Evolutionary conservation across 139 green algal species (phyloP).

Genomic region (Coelastrella sp.): DNA sequence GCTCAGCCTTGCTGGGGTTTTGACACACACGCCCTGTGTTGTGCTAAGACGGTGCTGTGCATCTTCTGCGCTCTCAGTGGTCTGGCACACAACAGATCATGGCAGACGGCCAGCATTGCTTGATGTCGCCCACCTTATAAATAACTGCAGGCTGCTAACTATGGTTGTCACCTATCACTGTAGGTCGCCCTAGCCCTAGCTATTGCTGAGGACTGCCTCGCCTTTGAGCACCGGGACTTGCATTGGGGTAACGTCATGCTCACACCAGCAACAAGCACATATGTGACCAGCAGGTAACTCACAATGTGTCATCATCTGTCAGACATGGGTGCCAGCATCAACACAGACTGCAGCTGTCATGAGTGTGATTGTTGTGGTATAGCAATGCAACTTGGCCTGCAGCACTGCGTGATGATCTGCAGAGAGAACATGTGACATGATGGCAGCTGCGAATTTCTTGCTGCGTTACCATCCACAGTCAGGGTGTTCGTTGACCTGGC

Average conservation of each 20-base stretch:
- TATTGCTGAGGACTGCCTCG: constrained; percentile 84
- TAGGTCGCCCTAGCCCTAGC: constrained; percentile 86
- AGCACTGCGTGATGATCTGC: not conserved
- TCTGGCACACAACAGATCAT: not conserved
- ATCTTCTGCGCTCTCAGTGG: too few species aligned
- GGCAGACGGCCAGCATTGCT: not conserved
- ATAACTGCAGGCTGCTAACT: not conserved
- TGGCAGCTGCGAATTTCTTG: not conserved
- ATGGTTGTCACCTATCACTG: not conserved
- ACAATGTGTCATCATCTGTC: not conserved
- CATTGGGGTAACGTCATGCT: constrained; percentile 73
- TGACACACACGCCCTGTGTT: too few species aligned
- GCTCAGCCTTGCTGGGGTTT: too few species aligned
- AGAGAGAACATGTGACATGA: not conserved
- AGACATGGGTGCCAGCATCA: not conserved
- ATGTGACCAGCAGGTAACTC: not conserved
- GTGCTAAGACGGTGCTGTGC: too few species aligned
- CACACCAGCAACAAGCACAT: constrained; percentile 16
- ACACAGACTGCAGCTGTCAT: not conserved
- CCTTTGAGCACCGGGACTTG: constrained; percentile 99
- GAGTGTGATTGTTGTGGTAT: not conserved
- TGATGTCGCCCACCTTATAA: not conserved
- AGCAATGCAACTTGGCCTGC: not conserved
- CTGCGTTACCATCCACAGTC: not conserved
- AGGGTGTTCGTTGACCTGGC: too few species aligned